A percentile compares a stretch with the other conserved stretches of the same genome.
Conservation (phyloP, 2,329 filamentous ascomycete genomes). For the Trichophyton equinum region DNA sequence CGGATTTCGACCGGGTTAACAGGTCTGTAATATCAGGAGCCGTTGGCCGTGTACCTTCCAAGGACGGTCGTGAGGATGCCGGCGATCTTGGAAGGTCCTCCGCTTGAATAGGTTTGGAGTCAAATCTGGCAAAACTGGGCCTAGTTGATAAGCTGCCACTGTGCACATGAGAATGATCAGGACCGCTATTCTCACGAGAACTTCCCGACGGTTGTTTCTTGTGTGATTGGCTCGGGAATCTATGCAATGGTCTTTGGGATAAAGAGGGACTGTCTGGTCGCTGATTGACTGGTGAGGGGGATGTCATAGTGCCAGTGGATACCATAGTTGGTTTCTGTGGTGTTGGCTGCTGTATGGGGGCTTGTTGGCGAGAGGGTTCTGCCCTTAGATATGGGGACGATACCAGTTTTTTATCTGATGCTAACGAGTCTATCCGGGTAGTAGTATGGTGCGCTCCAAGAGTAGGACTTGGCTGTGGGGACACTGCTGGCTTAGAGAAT, state of each 20-base stretch:
- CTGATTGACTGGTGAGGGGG: constrained; percentile 34
- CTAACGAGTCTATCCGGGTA: constrained; percentile 7
- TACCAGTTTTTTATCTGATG: constrained; percentile 17
- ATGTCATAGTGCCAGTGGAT: constrained; percentile 72
- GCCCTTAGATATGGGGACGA: constrained; percentile 17
- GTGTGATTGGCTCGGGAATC: constrained; percentile 37
- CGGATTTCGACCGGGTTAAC: constrained; percentile 48
- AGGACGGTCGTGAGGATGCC: constrained; percentile 51
- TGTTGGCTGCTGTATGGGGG: constrained; percentile 29
- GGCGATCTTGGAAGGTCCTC: constrained; percentile 43
- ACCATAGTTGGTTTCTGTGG: constrained; percentile 45
- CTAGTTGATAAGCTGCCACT: constrained; percentile 7
- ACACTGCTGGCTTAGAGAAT: constrained; percentile 45
- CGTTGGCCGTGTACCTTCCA: constrained; percentile 57
- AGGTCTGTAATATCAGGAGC: constrained; percentile 49
- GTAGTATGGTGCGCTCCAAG: constrained; percentile 18
- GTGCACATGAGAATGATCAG: constrained; percentile 6
- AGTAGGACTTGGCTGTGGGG: constrained; percentile 20
- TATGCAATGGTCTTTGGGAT: constrained; percentile 38
- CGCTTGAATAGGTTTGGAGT: constrained; percentile 38
- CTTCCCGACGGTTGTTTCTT: constrained; percentile 39
- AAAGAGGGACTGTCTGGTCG: constrained; percentile 19
- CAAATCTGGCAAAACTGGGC: constrained; percentile 5
- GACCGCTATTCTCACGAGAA: constrained; percentile 24
- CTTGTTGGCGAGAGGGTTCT: constrained; percentile 19